Percentiles rank a stretch among this genome's conserved stretches.
phyloP scores from a whole-genome alignment of 2,329 filamentous ascomycete species.

The Monilinia fructigena region DNA sequence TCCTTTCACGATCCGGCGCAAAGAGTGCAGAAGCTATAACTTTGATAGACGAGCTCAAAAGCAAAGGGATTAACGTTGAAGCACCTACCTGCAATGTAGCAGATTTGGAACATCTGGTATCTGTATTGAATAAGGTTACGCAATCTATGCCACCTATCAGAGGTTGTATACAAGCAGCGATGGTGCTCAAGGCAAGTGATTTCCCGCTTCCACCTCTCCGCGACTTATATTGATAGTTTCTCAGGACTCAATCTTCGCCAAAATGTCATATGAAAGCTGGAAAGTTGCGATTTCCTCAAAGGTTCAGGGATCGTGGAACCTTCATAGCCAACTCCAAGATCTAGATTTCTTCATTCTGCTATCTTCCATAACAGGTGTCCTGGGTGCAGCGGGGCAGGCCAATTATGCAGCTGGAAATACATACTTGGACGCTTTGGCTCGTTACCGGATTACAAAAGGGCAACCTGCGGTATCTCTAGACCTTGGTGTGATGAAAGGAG shows the following conservation, averaged over 20 bases:
- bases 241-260: slow-evolving; percentile 14
- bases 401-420: slow-evolving; percentile 35
- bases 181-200: slow-evolving; percentile 39
- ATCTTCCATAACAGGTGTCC: slow-evolving; percentile 39
- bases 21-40: too few relatives aligned
- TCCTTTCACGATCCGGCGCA: slow-evolving; percentile 26
- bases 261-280: slow-evolving; percentile 43
- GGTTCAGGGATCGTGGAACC: slow-evolving; percentile 27
- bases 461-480: neutral
- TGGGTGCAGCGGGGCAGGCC: slow-evolving; percentile 24
- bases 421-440: slow-evolving; percentile 29
- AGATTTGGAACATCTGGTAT: neutral
- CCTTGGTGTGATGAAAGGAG: neutral
- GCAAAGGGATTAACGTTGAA: slow-evolving; percentile 1
- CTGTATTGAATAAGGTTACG: slow-evolving; percentile 29
- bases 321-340: slow-evolving; percentile 25
- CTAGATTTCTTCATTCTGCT: slow-evolving; percentile 46
- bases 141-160: slow-evolving; percentile 42
- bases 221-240: neutral
- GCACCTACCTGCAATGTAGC: slow-evolving; percentile 4
- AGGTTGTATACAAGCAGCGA: slow-evolving; percentile 47
- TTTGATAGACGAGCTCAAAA: slow-evolving; percentile 2
- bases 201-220: neutral
- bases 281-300: slow-evolving; percentile 41
- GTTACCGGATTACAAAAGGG: neutral